phyloP scores from a whole-genome alignment of 108 stramenopile genomes.

The Hondaea fermentalgiana region DNA sequence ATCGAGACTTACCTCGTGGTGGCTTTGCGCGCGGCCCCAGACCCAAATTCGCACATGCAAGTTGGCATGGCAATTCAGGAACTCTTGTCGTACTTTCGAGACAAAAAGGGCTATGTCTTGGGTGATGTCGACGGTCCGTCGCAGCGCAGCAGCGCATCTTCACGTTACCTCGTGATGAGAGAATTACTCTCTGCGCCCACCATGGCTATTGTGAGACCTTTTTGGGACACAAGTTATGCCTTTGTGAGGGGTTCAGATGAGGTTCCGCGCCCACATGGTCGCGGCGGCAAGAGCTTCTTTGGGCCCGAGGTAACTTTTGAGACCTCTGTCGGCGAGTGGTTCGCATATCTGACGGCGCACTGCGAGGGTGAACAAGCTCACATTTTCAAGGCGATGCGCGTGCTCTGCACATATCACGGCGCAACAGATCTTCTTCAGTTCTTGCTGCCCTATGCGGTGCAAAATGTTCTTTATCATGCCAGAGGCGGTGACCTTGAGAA shows the following conservation, averaged over 20 bases:
- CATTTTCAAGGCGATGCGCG: neutral
- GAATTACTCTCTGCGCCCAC: neutral
- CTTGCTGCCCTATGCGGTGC: neutral
- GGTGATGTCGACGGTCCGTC: neutral
- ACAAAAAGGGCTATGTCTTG: neutral
- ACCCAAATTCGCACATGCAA: slow-evolving; percentile 10
- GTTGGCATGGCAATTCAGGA: neutral
- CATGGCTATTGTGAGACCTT: neutral
- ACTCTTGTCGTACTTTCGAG: neutral
- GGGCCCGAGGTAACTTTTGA: slow-evolving; percentile 6
- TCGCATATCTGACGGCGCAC: neutral
- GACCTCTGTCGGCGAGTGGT: slow-evolving; percentile 9
- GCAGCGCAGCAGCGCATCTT: neutral
- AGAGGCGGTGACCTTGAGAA: neutral
- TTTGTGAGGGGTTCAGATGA: neutral
- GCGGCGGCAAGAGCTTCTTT: neutral
- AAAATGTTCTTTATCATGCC: neutral
- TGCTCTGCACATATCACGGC: neutral
- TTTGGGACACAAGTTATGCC: neutral
- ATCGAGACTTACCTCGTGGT: neutral
- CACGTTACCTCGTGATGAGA: neutral
- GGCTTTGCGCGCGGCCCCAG: neutral
- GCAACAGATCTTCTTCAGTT: neutral
- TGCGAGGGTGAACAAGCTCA: neutral
- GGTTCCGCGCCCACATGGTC: neutral